A percentile compares a stretch with the other conserved stretches of the same genome.
phyloP scores from a whole-genome alignment of 139 green algal species.

The Diplosphaera chodatii region DNA sequence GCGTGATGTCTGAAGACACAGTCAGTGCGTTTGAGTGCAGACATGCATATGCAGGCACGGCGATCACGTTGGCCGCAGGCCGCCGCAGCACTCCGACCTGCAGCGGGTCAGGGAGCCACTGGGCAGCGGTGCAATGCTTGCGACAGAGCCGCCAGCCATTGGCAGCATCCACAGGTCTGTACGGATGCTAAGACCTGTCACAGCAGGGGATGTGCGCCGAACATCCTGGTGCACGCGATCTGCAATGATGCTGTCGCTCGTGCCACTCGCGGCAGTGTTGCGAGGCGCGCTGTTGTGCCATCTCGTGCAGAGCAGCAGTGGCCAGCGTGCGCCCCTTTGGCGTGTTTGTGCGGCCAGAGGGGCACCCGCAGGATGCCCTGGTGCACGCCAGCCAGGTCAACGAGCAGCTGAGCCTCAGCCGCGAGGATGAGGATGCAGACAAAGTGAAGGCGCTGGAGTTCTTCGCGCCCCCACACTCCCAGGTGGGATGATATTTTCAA shows the following conservation, averaged over 20 bases:
- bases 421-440: conserved; percentile 37
- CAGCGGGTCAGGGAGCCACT: not conserved
- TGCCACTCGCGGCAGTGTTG: no score
- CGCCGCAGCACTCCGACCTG: not conserved
- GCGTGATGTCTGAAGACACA: no score
- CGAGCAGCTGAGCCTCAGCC: conserved; percentile 22
- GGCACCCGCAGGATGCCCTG: conserved; percentile 30
- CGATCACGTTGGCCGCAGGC: no score
- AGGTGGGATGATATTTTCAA: conserved; percentile 5
- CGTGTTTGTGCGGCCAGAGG: conserved; percentile 35
- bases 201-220: no score
- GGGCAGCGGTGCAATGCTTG: not conserved
- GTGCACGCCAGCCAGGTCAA: conserved; percentile 34
- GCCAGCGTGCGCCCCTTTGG: conserved; percentile 35
- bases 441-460: conserved; percentile 46
- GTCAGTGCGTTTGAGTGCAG: not conserved
- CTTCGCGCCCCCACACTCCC: conserved; percentile 19
- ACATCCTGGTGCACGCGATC: no score
- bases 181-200: no score
- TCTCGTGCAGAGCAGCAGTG: not conserved
- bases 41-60: not conserved
- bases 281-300: not conserved
- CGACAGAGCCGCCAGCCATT: not conserved
- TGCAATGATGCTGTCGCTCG: no score
- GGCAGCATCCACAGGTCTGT: not conserved